A percentile compares a stretch with the other conserved stretches of the same genome.
Conservation (phyloP, 345 rosid species). For the Moricandia moricandioides region DNA sequence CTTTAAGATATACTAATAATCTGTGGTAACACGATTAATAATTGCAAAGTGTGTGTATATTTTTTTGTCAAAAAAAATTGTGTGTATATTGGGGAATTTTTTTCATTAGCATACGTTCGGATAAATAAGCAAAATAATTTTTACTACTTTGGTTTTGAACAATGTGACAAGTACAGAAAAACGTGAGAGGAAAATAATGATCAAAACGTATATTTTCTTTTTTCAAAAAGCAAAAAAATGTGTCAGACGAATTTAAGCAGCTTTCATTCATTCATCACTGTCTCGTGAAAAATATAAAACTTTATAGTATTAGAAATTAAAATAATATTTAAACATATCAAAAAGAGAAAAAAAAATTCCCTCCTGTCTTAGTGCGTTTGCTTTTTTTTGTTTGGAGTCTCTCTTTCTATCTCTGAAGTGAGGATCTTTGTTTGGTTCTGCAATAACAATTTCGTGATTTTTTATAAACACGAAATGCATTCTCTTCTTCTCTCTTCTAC, state of each 20-base stretch:
- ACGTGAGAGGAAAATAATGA: constrained; percentile 33
- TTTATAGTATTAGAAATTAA: constrained; percentile 28
- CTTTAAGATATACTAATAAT: neutral
- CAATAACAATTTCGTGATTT: constrained; percentile 30
- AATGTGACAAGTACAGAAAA: constrained; percentile 25
- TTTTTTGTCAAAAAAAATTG: too few species aligned
- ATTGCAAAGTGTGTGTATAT: neutral
- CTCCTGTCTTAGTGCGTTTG: constrained; percentile 39
- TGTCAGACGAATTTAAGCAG: constrained; percentile 40
- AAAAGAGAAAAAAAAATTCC: constrained; percentile 26
- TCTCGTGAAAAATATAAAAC: constrained; percentile 59
- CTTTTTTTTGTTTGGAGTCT: constrained; percentile 9
- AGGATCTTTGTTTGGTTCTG: constrained; percentile 47
- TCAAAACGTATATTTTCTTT: constrained; percentile 22
- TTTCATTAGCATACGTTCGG: neutral
- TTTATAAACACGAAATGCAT: constrained; percentile 13
- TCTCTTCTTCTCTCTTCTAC: constrained; percentile 13
- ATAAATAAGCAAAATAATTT: neutral
- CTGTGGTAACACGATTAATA: neutral
- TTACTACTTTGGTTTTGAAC: constrained; percentile 23
- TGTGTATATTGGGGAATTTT: too few species aligned
- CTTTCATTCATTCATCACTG: constrained; percentile 48
- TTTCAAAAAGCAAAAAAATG: constrained; percentile 18
- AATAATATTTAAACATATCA: neutral
- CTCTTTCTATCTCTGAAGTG: constrained; percentile 27